Evolutionary conservation across 1,284 basidiomycete genomes (phyloP).

Genomic region (Neolentinus lepideus): DNA sequence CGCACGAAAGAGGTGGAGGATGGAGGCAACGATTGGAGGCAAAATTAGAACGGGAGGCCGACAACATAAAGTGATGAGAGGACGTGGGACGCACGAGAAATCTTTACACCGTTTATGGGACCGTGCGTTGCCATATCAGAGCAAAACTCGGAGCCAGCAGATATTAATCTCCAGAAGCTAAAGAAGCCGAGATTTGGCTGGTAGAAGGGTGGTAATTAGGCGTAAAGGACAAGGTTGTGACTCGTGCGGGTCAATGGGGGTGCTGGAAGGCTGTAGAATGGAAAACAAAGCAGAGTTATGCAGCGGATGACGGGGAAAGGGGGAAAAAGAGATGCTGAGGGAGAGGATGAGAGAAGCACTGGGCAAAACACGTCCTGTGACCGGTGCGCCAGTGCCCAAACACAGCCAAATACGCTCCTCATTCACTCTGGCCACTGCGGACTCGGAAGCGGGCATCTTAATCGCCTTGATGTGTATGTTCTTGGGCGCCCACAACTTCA

Average conservation of each 20-base stretch:
- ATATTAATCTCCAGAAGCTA: conserved; percentile 3
- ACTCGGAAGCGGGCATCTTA: not conserved
- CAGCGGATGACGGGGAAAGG: not conserved
- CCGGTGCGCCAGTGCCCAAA: not conserved
- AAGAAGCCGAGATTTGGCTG: not conserved
- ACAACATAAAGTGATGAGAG: not conserved
- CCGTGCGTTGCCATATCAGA: conserved; percentile 61
- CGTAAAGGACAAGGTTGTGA: not conserved
- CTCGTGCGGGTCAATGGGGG: not conserved
- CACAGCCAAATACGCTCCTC: conserved; percentile 3
- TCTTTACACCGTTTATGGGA: conserved; percentile 88
- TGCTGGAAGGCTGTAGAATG: not conserved
- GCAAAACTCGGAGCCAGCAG: conserved; percentile 3
- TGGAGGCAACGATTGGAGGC: not conserved
- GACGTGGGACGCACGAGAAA: conserved; percentile 64
- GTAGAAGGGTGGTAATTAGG: not conserved
- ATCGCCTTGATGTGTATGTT: not conserved
- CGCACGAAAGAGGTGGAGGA: conserved; percentile 9
- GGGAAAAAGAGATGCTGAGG: conserved; percentile 4
- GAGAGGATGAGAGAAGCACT: conserved; percentile 5
- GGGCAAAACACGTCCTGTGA: conserved; percentile 1
- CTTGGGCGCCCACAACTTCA: not conserved
- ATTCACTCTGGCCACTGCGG: conserved; percentile 1
- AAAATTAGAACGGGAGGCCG: not conserved
- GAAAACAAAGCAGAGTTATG: not conserved